Evolutionary conservation across 257 asterid genomes (phyloP), one percentile per base, ranked within the genome.

Genomic region (Solanum okadae): DNA sequence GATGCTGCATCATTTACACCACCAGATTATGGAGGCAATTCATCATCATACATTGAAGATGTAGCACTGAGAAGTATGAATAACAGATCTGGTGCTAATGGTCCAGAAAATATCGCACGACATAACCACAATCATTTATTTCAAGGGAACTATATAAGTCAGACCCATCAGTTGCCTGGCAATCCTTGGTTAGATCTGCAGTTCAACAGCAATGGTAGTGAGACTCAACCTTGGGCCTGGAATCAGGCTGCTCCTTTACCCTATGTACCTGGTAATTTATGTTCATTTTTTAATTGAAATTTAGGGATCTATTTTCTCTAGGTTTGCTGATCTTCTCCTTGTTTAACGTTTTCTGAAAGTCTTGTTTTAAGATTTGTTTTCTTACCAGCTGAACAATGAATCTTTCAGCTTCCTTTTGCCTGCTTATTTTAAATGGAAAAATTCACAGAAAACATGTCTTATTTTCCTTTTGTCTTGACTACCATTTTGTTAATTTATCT

Each of bases 161-260:
- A 90, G 22, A 91, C 96, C 25, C 91, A 92, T 90, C 99, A 90
- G 76, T 78, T 93, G 82, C 95, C 94, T n/a, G 93, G 95, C 29
- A 89, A 92, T 90, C 96, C 95, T 87, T 94, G 98, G 98, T 77
- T 95, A 91, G 97, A 92, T 84, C 59, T 91, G 92, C 96, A 92
- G 78, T 90, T 90, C 34, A 91, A 93, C 71, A 88, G 91, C 72
- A 94, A 81, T 81, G 86, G 86, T 25, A 46, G 86, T 49, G 86
- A 46, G 29, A 16, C 68, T 81, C 86, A 81, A 81, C 10, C 86
- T 46, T 81, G 86, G 86, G 86, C 86, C 40, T 81, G 86, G 86
- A 81, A 92, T 35, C 98, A 90, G 68, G 90, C 98, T 83, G 93
- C 94, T 46, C 61, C 84, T 86, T 76, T 89, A 84, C 93, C 92